phyloP scores from a whole-genome alignment of 305 asterid species.

The Coffea humblotiana region DNA sequence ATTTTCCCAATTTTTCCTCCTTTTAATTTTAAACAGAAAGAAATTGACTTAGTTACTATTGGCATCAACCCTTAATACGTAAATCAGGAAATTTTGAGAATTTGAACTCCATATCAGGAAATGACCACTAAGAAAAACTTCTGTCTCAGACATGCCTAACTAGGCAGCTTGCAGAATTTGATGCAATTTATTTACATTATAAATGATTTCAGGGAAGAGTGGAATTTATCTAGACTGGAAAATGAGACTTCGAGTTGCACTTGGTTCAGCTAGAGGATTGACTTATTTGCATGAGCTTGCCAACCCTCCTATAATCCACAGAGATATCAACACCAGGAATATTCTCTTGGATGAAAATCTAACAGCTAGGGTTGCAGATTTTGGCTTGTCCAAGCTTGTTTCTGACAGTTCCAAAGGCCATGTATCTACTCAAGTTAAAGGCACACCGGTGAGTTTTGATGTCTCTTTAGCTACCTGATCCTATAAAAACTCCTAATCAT shows the following conservation, averaged over 20 bases:
- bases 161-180: no score
- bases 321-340: conserved; percentile 79
- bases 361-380: conserved; percentile 83
- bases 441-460: conserved; percentile 63
- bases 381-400: conserved; percentile 80
- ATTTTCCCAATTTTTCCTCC: no score
- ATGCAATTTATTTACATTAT: no score
- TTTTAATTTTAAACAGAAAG: no score
- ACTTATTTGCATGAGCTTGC: conserved; percentile 81
- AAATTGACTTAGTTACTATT: no score
- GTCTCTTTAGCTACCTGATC: neutral
- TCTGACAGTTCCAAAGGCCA: conserved; percentile 63
- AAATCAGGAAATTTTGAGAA: no score
- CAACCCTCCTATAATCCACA: conserved; percentile 86
- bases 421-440: conserved; percentile 88
- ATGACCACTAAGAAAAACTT: no score
- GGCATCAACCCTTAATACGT: no score
- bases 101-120: no score
- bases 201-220: conserved; percentile 46
- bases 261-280: conserved; percentile 87
- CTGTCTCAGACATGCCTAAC: no score
- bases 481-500: neutral
- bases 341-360: conserved; percentile 63
- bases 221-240: conserved; percentile 65
- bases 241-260: conserved; percentile 56